Conservation (phyloP, 2,329 filamentous ascomycete genomes). For the Hypoxylon sp. region DNA sequence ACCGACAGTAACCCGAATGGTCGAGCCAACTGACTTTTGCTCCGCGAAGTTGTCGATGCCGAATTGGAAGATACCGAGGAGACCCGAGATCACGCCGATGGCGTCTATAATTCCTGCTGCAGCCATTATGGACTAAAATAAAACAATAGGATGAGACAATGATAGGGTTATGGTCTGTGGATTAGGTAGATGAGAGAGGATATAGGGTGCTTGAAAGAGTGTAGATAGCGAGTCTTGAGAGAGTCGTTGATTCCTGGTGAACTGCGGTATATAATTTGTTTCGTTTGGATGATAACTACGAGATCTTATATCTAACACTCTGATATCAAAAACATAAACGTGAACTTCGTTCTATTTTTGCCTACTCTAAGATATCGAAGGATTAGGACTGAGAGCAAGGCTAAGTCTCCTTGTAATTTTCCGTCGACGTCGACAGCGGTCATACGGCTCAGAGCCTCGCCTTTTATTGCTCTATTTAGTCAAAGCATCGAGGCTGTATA, state of each 20-base stretch:
- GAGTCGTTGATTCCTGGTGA: not conserved
- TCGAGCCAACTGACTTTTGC: slow-evolving; percentile 31
- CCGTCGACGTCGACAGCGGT: not conserved
- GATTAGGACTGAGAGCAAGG: not conserved
- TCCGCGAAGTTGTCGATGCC: slow-evolving; percentile 37
- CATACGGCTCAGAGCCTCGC: not conserved
- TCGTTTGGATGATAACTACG: not conserved
- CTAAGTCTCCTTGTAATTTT: not conserved
- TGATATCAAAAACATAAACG: not conserved
- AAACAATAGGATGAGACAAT: not conserved
- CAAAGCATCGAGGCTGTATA: not conserved
- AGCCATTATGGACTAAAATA: slow-evolving; percentile 8
- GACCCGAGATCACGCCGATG: slow-evolving; percentile 39
- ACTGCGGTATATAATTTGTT: not conserved
- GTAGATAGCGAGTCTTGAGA: slow-evolving; percentile 16
- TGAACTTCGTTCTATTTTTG: not conserved
- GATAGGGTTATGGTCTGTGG: not conserved
- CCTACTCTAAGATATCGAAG: not conserved
- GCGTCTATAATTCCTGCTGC: slow-evolving; percentile 38
- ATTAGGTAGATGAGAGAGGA: slow-evolving; percentile 15
- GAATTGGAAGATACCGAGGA: slow-evolving; percentile 43
- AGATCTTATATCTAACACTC: not conserved
- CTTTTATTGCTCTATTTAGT: not conserved
- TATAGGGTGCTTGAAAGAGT: slow-evolving; percentile 20
- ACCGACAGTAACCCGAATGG: slow-evolving; percentile 39